phyloP scores from a whole-genome alignment of 208 protist genomes.

The Strigomonas oncopelti region DNA sequence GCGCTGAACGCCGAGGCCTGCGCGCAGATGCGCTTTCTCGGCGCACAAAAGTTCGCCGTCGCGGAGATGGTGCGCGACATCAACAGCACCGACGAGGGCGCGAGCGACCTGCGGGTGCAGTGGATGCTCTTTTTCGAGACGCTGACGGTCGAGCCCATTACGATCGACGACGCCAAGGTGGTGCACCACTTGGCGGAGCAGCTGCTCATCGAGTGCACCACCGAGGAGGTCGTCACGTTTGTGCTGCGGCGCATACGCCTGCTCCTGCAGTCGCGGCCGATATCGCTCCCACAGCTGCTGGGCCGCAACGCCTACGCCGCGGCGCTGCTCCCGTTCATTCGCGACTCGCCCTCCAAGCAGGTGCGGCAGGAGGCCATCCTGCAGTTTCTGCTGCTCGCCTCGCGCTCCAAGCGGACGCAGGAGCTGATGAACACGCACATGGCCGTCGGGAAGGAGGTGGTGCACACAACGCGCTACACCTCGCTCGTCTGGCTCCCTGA shows the following conservation, averaged over 20 bases:
- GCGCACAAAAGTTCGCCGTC: slow-evolving; percentile 58
- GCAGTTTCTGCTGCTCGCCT: slow-evolving; percentile 59
- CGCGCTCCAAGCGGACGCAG: slow-evolving; percentile 65
- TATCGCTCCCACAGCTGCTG: slow-evolving; percentile 51
- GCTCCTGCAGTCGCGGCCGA: slow-evolving; percentile 43
- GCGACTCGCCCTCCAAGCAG: slow-evolving; percentile 9
- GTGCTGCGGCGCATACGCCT: slow-evolving; percentile 52
- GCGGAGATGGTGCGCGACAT: slow-evolving; percentile 31
- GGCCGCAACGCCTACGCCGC: slow-evolving; percentile 55
- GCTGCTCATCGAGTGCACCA: slow-evolving; percentile 28
- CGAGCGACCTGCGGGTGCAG: slow-evolving; percentile 34
- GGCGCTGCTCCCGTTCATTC: slow-evolving; percentile 63
- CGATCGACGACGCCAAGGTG: slow-evolving; percentile 53
- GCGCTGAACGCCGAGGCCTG: slow-evolving; percentile 22
- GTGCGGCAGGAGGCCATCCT: slow-evolving; percentile 68
- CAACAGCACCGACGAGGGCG: not conserved
- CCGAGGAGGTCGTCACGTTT: slow-evolving; percentile 14
- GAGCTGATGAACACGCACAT: slow-evolving; percentile 75
- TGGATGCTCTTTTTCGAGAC: slow-evolving; percentile 57
- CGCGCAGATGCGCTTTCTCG: slow-evolving; percentile 41
- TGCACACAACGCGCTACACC: slow-evolving; percentile 57
- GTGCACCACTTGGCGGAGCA: slow-evolving; percentile 33
- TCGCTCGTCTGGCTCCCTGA: slow-evolving; percentile 74
- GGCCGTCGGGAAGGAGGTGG: slow-evolving; percentile 39
- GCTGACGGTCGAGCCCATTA: slow-evolving; percentile 50